Evolutionary conservation across 306 rosid genomes (phyloP), one percentile per base, ranked within the genome.

Genomic region (Crataegus laevigata): DNA sequence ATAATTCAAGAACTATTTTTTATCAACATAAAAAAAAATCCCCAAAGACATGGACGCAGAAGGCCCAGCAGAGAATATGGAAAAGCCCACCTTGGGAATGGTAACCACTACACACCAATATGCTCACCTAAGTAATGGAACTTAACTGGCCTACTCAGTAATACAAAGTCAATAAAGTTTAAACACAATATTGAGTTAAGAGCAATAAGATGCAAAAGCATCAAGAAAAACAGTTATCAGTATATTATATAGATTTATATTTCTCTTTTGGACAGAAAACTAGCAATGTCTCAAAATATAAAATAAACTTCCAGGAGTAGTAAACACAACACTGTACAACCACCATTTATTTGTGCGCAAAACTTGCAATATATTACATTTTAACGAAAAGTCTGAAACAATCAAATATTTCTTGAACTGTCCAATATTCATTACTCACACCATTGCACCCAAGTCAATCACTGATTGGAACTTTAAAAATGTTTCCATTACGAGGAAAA

Each of bases 1-100:
- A 77, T 17, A 66, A 59, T 18, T 14, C 69, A 34, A 78, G 58
- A 3, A 5, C 1, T 40, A 69, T 78, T 61, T 43, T 47, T 45
- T 1, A 71, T 65, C n/a, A 76, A 32, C 11, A 68, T 34, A 58
- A 73, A 79, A 30, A 65, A 30, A 66, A 28, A 72, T 59, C 45
- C 75, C 52, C 8, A 59, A 59, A 26, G 34, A 38, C 38, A 58
- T 58, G 55, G 32, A 58, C 21, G 26, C 40, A 25, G 38, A 38
- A 58, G 10, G 25, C 1, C 45, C 66, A 72, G 21, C 52, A 72
- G 54, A 28, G 62, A 32, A 65, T 19, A 24, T 40, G 63, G 21
- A 24, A 22, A 24, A 29, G 34, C n/a, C 26, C 8, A 34, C 3
- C 52, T 72, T 55, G 26, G 66, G 52, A 36, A 11, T 36, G 34